Evolutionary conservation across 352 stramenopile genomes (phyloP).

Genomic region (Phytopythium mirpurense): DNA sequence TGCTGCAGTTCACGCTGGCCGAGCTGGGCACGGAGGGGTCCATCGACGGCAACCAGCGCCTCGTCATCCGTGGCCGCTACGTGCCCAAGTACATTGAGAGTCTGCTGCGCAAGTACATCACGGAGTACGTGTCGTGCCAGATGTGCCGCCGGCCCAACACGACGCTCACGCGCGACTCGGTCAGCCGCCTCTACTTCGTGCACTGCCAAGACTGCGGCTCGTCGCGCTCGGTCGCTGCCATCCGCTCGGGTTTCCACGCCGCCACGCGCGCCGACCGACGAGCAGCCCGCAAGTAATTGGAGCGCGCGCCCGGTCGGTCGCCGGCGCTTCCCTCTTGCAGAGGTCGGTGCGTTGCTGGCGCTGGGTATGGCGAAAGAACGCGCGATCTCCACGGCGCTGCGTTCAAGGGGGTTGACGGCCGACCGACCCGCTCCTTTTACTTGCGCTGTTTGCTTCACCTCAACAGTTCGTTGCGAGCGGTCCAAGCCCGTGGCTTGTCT

Average conservation of each 20-base stretch:
- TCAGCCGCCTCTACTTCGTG: constrained; percentile 97
- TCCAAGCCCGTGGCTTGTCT: neutral
- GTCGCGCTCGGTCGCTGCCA: constrained; percentile 94
- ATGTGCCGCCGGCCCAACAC: constrained; percentile 99
- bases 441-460: too few species aligned
- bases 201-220: constrained; percentile 98
- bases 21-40: constrained; percentile 99
- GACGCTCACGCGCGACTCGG: constrained; percentile 95
- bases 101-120: constrained; percentile 99
- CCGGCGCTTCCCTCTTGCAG: neutral
- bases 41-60: constrained; percentile 98
- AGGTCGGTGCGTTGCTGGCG: neutral
- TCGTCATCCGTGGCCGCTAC: constrained; percentile 98
- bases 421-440: neutral
- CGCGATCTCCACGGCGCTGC: too few species aligned
- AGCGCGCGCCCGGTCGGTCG: neutral
- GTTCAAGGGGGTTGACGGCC: too few species aligned
- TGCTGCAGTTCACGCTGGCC: constrained; percentile 99
- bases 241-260: constrained; percentile 98
- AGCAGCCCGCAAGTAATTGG: constrained; percentile 75
- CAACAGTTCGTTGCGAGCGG: neutral
- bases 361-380: too few species aligned
- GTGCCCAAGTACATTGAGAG: constrained; percentile 99
- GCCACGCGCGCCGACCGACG: constrained; percentile 81
- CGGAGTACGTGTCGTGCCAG: constrained; percentile 99